Evolutionary conservation across 805 yeast species (phyloP).

Genomic region (Schizosaccharomyces pombe): ASM294v3 CU329670.1:4055501-4056000

Average conservation of each 20-base stretch:
- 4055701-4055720: background rate
- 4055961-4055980: background rate
- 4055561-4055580: background rate
- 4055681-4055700: background rate
- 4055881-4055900: no score
- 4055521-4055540: background rate
- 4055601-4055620: no score
- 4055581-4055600: background rate
- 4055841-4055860: no score
- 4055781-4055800: no score
- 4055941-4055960: background rate
- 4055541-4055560: background rate
- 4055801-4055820: background rate
- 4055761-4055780: no score
- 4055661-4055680: background rate
- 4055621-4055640: no score
- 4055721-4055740: background rate
- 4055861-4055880: no score
- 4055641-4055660: no score
- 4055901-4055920: no score
- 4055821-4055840: no score
- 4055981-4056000: slow-evolving; percentile 5
- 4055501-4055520: no score
- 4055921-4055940: background rate
- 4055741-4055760: no score